These are phyloP conservation scores for Platismatia glauca DNA, from an alignment of 495 filamentous ascomycete species.

Conservation along the genomic window DNA sequence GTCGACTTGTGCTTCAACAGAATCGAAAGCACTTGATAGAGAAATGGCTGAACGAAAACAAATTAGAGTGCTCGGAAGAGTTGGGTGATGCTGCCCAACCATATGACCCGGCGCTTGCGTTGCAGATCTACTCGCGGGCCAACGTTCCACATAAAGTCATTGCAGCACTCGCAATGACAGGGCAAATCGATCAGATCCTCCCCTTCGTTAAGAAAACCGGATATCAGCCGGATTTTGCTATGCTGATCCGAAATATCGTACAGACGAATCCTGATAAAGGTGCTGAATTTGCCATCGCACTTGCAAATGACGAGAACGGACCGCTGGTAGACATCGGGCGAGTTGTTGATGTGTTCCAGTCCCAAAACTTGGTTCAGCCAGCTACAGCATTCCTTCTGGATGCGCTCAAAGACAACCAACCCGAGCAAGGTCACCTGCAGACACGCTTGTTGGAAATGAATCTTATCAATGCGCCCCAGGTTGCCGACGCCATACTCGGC, in stretches of 20 bases:
- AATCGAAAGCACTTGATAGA: conserved; percentile 91
- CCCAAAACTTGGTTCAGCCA: conserved; percentile 94
- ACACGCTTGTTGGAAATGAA: conserved; percentile 98
- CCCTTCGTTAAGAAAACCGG: conserved; percentile 74
- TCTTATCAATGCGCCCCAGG: conserved; percentile 87
- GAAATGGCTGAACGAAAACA: conserved; percentile 95
- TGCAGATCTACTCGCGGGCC: conserved; percentile 78
- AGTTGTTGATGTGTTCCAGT: conserved; percentile 93
- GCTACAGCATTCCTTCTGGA: conserved; percentile 95
- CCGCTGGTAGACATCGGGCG: conserved; percentile 87
- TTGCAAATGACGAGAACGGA: conserved; percentile 78
- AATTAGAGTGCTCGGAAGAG: conserved; percentile 90
- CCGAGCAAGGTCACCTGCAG: conserved; percentile 87
- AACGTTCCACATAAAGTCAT: conserved; percentile 87
- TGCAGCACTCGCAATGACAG: conserved; percentile 87
- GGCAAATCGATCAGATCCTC: conserved; percentile 92
- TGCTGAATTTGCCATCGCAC: conserved; percentile 79
- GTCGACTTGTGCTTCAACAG: conserved; percentile 82
- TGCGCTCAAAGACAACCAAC: conserved; percentile 84
- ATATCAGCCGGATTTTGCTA: conserved; percentile 87
- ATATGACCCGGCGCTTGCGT: conserved; percentile 78
- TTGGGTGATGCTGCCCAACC: conserved; percentile 86
- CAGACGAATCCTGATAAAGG: conserved; percentile 90
- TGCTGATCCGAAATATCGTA: conserved; percentile 84
- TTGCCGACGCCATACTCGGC: conserved; percentile 92